Evolutionary conservation across 1,284 basidiomycete genomes (phyloP).

Genomic region (Microbotryum intermedium): DNA sequence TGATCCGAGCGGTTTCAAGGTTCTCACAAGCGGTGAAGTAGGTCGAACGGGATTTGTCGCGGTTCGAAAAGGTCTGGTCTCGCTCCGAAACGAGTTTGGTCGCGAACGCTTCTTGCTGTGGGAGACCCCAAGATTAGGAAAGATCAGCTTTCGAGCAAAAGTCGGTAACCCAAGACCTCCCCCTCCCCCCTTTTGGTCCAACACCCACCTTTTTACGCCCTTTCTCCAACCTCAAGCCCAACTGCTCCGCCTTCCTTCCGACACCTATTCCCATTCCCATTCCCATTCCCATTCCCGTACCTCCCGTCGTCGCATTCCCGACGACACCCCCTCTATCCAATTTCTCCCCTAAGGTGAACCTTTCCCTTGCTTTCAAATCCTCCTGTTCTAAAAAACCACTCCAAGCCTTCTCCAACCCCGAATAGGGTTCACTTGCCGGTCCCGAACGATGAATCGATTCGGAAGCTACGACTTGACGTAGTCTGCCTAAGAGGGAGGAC

Average conservation of each 20-base stretch:
- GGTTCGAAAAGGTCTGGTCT: conserved; percentile 11
- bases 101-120: conserved; percentile 22
- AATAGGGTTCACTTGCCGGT: background rate
- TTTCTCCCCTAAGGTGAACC: background rate
- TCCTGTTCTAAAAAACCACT: conserved; percentile 11
- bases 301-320: background rate
- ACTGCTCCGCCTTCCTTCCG: background rate
- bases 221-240: conserved; percentile 8
- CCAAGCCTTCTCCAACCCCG: conserved; percentile 11
- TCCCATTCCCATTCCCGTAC: no score
- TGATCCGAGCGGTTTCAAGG: conserved; percentile 21
- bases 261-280: no score
- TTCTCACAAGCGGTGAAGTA: conserved; percentile 26
- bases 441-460: conserved; percentile 1
- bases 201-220: conserved; percentile 20
- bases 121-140: background rate
- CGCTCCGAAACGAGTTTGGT: conserved; percentile 15
- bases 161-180: no score
- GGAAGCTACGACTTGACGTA: conserved; percentile 2
- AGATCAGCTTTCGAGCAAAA: background rate
- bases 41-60: conserved; percentile 15
- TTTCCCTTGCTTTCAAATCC: conserved; percentile 15
- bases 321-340: background rate
- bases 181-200: no score
- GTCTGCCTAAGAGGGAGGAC: conserved; percentile 7